Conservation (phyloP, 2,329 filamentous ascomycete species). For the Teratosphaeriaceae sp. region DNA sequence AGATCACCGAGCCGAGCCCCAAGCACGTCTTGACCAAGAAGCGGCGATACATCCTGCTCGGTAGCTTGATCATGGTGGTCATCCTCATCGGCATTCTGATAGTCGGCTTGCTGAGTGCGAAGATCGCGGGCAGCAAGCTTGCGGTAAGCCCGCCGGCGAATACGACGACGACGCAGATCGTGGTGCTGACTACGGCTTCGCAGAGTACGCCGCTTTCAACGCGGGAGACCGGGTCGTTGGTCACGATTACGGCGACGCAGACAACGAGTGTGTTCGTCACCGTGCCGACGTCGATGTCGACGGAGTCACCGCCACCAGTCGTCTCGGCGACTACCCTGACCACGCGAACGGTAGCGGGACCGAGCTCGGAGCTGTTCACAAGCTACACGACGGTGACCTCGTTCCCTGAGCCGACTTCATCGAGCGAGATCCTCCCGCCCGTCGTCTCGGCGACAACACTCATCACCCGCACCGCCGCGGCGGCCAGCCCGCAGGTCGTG, state of each 20-base stretch:
- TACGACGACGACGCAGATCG: neutral
- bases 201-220: neutral
- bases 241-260: neutral
- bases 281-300: neutral
- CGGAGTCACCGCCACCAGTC: neutral
- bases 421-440: neutral
- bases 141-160: neutral
- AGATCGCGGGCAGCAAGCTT: neutral
- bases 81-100: neutral
- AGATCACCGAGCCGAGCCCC: neutral
- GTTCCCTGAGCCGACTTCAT: neutral
- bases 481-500: too few species aligned
- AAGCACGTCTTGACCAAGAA: neutral
- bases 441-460: neutral
- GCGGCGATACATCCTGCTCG: constrained; percentile 1
- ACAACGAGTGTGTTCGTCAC: neutral
- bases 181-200: neutral
- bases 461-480: neutral
- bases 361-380: neutral
- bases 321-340: neutral
- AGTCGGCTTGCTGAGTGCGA: neutral
- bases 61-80: neutral
- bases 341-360: neutral
- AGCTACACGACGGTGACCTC: neutral
- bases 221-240: neutral